Base-by-base conservation (phyloP, 306 rosid species). In the Quercus robur region DNA sequence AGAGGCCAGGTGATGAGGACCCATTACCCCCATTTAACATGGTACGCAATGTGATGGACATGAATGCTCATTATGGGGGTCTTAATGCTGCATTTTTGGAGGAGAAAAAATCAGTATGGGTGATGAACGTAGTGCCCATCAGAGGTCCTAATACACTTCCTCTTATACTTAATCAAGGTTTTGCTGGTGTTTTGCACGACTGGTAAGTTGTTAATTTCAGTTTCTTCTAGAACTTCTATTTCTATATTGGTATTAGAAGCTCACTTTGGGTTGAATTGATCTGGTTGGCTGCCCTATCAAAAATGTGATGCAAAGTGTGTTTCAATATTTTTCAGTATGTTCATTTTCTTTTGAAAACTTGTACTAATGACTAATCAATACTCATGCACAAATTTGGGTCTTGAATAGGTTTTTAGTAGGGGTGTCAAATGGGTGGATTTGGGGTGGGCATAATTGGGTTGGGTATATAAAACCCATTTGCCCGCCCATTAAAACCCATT, bases 1-100 rank as follows among this genome's bases (percentile, higher is more conserved):
- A 96, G 96, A 93, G 98, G 87, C 99, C 97, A 72, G 99, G 99
- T 25, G 99, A 96, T 82, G 99, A 96, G 90, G 99, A 96, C 85
- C 98, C 99, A 44, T 74, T 96, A 78, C 98, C 99, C 78, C 98
- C 99, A 59, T 96, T 86, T 86, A 96, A 96, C 88, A 96, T 96
- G 99, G 77, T 96, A 77, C 93, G 97, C 77, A 96, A 96, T 87
- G 97, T 91, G 84, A 92, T 96, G 91, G 99, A 96, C 86, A 93
- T 96, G 97, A 90, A 51, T 86, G 92, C 98, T 77, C 93, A 87
- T 78, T 96, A 88, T 86, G 99, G 98, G 54, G 92, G 97, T 74
- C 84, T 96, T 73, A 93, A 91, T 81, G 88, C 98, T 78, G 99
- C 99, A 79, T 89, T 96, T 76, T 80, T 93, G 71, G 98, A 89